These are phyloP conservation scores for Marasmius tenuissimus DNA, from an alignment of 1,284 basidiomycete species.

Conservation along the genomic window DNA sequence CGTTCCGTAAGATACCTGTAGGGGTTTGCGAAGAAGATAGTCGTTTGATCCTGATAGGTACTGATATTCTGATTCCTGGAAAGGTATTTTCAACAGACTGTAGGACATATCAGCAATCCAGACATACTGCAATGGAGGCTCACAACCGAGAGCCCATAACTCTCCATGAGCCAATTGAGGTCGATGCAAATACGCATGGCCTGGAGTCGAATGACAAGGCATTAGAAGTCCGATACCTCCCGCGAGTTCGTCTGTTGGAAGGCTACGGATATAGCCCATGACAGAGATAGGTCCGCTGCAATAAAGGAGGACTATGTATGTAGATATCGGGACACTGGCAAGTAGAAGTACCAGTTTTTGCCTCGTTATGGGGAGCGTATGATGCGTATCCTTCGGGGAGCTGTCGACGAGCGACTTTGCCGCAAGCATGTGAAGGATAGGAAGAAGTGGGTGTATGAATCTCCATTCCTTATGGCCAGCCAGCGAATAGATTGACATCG, in stretches of 20 bases:
- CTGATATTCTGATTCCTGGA: conserved; percentile 49
- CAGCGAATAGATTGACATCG: conserved; percentile 73
- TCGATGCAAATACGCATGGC: conserved; percentile 87
- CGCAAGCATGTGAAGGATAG: conserved; percentile 82
- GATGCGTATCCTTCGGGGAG: conserved; percentile 22
- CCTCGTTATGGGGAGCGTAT: conserved; percentile 31
- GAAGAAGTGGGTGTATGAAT: conserved; percentile 91
- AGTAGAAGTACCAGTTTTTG: conserved; percentile 46
- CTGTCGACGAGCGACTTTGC: conserved; percentile 67
- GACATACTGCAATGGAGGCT: conserved; percentile 80
- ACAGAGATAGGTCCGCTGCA: conserved; percentile 78
- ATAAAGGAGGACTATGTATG: conserved; percentile 76
- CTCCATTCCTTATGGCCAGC: conserved; percentile 95
- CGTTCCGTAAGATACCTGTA: conserved; percentile 59
- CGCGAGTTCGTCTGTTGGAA: conserved; percentile 46
- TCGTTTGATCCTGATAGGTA: conserved; percentile 80
- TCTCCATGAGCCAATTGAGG: conserved; percentile 52
- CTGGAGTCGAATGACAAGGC: conserved; percentile 99
- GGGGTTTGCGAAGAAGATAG: conserved; percentile 81
- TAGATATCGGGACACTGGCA: conserved; percentile 54
- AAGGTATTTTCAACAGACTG: conserved; percentile 1
- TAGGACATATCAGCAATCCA: conserved; percentile 4
- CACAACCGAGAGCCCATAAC: conserved; percentile 88
- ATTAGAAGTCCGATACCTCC: conserved; percentile 81
- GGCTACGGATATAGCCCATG: conserved; percentile 58